These are phyloP conservation scores for Cutaneotrichosporon sp. DNA, from an alignment of 1,284 basidiomycete genomes.

Conservation along the genomic window DNA sequence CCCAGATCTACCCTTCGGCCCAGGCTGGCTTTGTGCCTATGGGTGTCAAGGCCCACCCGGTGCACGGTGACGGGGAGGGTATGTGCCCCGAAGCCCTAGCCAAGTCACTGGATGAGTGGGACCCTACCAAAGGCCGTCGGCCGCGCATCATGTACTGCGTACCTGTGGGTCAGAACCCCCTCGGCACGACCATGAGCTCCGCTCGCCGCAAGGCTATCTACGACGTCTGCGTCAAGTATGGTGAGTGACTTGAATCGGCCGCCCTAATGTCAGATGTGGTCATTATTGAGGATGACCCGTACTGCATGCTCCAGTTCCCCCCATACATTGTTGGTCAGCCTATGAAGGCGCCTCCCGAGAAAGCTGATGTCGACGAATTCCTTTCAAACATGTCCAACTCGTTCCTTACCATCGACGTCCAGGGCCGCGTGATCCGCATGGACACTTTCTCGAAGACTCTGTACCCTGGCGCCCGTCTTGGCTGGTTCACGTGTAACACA, in stretches of 20 bases:
- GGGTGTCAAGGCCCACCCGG: slow-evolving; percentile 25
- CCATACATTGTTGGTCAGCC: slow-evolving; percentile 6
- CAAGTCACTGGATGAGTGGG: slow-evolving; percentile 61
- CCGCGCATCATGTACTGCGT: slow-evolving; percentile 63
- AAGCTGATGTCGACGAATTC: slow-evolving; percentile 25
- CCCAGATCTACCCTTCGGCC: slow-evolving; percentile 46
- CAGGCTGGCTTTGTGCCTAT: slow-evolving; percentile 30
- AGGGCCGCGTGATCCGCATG: slow-evolving; percentile 38
- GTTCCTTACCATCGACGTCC: slow-evolving; percentile 56
- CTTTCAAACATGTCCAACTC: slow-evolving; percentile 54
- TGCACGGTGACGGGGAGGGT: slow-evolving; percentile 66
- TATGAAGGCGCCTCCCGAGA: slow-evolving; percentile 4
- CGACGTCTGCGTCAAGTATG: slow-evolving; percentile 66
- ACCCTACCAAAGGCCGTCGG: slow-evolving; percentile 52
- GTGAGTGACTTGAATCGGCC: slow-evolving; percentile 10
- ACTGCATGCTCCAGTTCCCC: slow-evolving; percentile 58
- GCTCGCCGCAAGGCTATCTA: slow-evolving; percentile 69
- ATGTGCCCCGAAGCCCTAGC: slow-evolving; percentile 60
- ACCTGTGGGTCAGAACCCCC: slow-evolving; percentile 59
- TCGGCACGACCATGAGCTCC: slow-evolving; percentile 63
- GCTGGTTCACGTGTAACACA: slow-evolving; percentile 59
- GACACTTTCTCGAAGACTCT: slow-evolving; percentile 52
- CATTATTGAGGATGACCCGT: slow-evolving; percentile 71
- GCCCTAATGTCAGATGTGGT: slow-evolving; percentile 52
- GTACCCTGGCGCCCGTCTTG: slow-evolving; percentile 66